Base-by-base conservation (phyloP, 306 rosid species). In the Prunus salicina region DNA sequence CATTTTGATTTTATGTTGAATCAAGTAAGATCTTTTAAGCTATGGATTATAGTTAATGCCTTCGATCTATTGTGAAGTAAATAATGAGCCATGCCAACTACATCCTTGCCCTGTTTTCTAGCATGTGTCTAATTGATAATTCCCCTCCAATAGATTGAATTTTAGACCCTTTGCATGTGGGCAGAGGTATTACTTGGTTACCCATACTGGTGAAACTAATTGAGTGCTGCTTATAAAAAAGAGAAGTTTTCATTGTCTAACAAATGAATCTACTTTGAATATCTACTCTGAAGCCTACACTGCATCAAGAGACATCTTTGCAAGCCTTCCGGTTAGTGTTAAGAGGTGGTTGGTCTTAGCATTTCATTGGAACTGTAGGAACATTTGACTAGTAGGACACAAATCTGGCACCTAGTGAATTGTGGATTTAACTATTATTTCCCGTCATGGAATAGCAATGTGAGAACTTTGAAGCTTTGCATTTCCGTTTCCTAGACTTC, bases 171-270 rank as follows among this genome's bases (percentile, higher is more conserved):
- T 43, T 0, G 0, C 76, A 3, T 72, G 66, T 10, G 38, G 62
- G 74, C n/a, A 50, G 61, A 18, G 61, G 72, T 69, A 16, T 50
- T 49, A 25, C 7, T 27, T 70, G 74, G 65, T 56, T 63, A 63
- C 4, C 22, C 6, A 8, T 72, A 13, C 15, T 56, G 38, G 34
- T 72, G 66, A 71, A 51, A 32, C 2, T 12, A n/a, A 70, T 53
- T 52, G 13, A 70, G 34, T 0, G 24, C 24, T 16, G 63, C 22
- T 12, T 6, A 14, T 56, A 9, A 22, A 8, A 56, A 56, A 25
- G 25, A 12, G 25, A 13, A 60, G 38, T 5, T 60, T 25, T 60
- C 2, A 19, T 53, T 18, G 30, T 71, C 32, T 38, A 2, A 57
- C 4, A 38, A 34, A 4, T 32, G 46, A 28, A 27, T 52, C 19